Conservation (phyloP, 2,329 filamentous ascomycete species). For the Colletotrichum camelliae region DNA sequence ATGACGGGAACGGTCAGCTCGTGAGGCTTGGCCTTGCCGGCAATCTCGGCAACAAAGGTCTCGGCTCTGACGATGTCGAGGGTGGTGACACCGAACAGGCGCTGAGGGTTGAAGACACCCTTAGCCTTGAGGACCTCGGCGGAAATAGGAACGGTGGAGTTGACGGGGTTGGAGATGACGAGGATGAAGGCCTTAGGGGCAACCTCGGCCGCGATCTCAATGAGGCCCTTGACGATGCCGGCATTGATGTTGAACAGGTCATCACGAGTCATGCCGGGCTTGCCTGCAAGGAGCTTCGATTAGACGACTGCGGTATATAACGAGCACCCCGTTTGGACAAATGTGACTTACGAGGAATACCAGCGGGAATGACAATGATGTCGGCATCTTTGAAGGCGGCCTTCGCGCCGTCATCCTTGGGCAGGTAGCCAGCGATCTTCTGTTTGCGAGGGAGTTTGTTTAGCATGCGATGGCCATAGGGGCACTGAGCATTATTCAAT, state of each 20-base stretch:
- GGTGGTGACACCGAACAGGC: constrained; percentile 97
- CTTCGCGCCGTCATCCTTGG: constrained; percentile 85
- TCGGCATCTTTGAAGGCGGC: constrained; percentile 90
- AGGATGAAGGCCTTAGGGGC: constrained; percentile 93
- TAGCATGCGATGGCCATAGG: background rate
- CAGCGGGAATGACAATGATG: constrained; percentile 95
- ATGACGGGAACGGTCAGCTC: constrained; percentile 90
- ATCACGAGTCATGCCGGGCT: constrained; percentile 99
- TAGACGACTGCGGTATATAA: background rate
- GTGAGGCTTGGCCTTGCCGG: constrained; percentile 80
- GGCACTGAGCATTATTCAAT: background rate
- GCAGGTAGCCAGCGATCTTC: constrained; percentile 89
- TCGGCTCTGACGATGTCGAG: constrained; percentile 98
- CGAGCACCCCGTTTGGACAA: background rate
- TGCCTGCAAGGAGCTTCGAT: constrained; percentile 63
- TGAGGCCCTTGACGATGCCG: constrained; percentile 92
- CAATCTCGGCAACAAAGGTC: constrained; percentile 90
- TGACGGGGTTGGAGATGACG: constrained; percentile 99
- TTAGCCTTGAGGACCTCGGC: constrained; percentile 95
- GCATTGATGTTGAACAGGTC: constrained; percentile 99
- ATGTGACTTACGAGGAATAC: constrained; percentile 90
- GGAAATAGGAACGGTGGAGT: constrained; percentile 97
- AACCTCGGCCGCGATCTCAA: constrained; percentile 85
- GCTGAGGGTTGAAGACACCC: constrained; percentile 92
- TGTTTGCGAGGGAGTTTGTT: constrained; percentile 36